Evolutionary conservation across 2,329 filamentous ascomycete species (phyloP), one percentile per base, ranked within the genome.

Genomic region (Cytospora mali): DNA sequence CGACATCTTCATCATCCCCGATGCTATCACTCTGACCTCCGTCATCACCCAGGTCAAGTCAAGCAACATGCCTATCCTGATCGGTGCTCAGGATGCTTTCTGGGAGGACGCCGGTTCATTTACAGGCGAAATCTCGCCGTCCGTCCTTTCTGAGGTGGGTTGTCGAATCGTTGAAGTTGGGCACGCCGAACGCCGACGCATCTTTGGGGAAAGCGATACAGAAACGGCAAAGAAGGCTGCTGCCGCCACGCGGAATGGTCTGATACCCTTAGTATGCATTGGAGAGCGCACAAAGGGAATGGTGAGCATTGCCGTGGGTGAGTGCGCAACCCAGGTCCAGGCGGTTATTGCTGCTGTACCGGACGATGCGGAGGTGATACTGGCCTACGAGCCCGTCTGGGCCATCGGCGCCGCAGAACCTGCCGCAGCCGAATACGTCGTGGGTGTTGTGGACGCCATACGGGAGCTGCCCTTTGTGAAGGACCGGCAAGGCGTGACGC

Each of bases 361-460:
- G 0, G 78, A 79, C 13, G 80, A 85, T 18, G 84, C 86, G 0
- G 88, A 92, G 54, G 82, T 95, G 6, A 84, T 94, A 7, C 81
- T 96, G 62, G 92, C 92, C 0, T 96, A 96, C 71, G 92, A 96
- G 78, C 92, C 92, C 9, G 91, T 95, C 1, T 96, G 92, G 92
- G 92, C 92, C 0, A 96, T 95, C 74, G 92, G 92, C 0, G 88
- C 91, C 11, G 79, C 83, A 1, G 79, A 88, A 70, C 91, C 92
- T 2, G 92, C 92, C 0, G 82, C 82, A 9, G 84, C 88, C 21
- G 87, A 88, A 65, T 88, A 96, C 71, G 89, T 96, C 0, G 82
- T 88, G 4, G 83, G 80, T 42, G 90, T 95, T 2, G 87, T 90
- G 18, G 81, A 82, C 69, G 85, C 84, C 21, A 80, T 93, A 55